A percentile compares a stretch with the other conserved stretches of the same genome.
These are phyloP conservation scores for Oryza glumipatula DNA, from an alignment of 176 grass and related monocot species.

Conservation along the genomic window DNA sequence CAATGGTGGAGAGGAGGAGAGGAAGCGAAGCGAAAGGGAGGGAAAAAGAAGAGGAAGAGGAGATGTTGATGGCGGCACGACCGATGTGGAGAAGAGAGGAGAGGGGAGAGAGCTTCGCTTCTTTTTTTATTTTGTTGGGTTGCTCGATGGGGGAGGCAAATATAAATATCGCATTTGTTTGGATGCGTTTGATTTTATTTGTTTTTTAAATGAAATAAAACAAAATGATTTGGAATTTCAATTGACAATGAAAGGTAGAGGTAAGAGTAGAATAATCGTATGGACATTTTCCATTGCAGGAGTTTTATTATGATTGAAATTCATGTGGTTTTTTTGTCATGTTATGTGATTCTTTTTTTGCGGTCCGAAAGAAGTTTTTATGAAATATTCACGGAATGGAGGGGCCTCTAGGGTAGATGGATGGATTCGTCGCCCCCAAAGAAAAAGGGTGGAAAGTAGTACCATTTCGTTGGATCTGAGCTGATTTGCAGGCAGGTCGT, in stretches of 20 bases:
- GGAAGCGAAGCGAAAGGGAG: not conserved
- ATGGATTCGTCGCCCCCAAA: not conserved
- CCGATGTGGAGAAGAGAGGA: constrained; percentile 11
- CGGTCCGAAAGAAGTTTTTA: not conserved
- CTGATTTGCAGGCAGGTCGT: not conserved
- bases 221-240: not conserved
- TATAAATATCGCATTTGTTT: not conserved
- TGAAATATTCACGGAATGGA: not conserved
- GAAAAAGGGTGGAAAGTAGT: not conserved
- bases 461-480: not conserved
- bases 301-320: no score
- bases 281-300: no score
- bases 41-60: not conserved
- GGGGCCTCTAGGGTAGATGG: not conserved
- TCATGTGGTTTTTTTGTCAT: no score
- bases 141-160: not conserved
- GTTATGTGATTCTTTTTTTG: no score
- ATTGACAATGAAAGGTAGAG: not conserved
- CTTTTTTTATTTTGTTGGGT: not conserved
- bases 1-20: not conserved
- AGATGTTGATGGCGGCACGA: constrained; percentile 19
- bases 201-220: not conserved
- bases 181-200: not conserved
- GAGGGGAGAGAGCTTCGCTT: not conserved
- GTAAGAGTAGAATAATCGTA: no score